A percentile compares a stretch with the other conserved stretches of the same genome.
These are phyloP conservation scores for Flaveria floridana DNA, from an alignment of 140 eudicot genomes.

Conservation along the genomic window DNA sequence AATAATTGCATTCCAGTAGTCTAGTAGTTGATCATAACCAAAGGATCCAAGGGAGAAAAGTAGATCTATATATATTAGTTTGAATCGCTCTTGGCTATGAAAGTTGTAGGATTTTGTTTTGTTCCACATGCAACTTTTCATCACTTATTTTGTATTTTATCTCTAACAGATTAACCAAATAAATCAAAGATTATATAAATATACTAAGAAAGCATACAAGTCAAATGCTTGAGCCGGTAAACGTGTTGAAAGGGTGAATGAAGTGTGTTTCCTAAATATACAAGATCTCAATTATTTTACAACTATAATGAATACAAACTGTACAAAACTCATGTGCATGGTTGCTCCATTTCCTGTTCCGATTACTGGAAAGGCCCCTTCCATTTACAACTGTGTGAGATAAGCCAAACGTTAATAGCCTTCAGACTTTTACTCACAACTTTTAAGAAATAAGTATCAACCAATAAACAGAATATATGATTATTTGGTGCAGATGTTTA, in stretches of 20 bases:
- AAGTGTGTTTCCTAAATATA: background rate
- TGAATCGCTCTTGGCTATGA: too few relatives aligned
- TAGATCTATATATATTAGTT: too few relatives aligned
- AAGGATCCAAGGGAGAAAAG: too few relatives aligned
- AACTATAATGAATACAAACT: constrained; percentile 4
- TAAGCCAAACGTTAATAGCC: background rate
- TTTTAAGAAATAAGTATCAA: background rate
- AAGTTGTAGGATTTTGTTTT: too few relatives aligned
- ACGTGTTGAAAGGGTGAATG: background rate
- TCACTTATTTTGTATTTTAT: too few relatives aligned
- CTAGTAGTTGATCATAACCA: too few relatives aligned
- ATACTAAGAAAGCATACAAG: background rate
- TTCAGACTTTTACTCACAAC: background rate
- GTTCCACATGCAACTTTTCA: background rate
- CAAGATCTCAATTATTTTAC: background rate
- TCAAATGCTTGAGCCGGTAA: background rate
- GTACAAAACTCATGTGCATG: constrained; percentile 23
- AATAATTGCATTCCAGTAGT: too few relatives aligned
- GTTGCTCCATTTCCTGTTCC: constrained; percentile 26
- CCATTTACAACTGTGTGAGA: constrained; percentile 19
- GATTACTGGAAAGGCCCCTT: constrained; percentile 11
- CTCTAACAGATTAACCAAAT: background rate
- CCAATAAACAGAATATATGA: background rate
- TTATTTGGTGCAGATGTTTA: background rate
- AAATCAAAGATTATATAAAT: too few relatives aligned